phyloP scores from a whole-genome alignment of 176 grass and related monocot genomes.

The Oryza glumipatula region DNA sequence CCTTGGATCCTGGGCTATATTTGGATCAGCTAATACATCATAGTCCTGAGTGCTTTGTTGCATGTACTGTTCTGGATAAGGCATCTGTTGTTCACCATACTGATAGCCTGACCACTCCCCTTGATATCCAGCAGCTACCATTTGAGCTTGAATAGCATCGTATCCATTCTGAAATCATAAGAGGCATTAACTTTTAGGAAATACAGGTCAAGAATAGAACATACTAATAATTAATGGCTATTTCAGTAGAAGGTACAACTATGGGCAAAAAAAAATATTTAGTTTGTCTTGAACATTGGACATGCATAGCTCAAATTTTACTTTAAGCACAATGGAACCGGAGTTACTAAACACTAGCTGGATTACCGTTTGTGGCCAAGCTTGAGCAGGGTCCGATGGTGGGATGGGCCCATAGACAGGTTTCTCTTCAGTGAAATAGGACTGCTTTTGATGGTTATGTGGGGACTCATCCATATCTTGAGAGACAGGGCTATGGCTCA shows the following conservation, averaged over 20 bases:
- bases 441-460: conserved; percentile 58
- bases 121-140: conserved; percentile 77
- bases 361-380: conserved; percentile 84
- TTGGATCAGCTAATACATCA: conserved; percentile 62
- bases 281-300: not conserved
- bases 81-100: conserved; percentile 72
- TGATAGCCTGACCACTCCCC: conserved; percentile 77
- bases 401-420: conserved; percentile 85
- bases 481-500: conserved; percentile 75
- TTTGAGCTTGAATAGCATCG: conserved; percentile 86
- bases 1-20: conserved; percentile 59
- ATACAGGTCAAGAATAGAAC: not conserved
- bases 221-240: not conserved
- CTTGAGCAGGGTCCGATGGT: conserved; percentile 77
- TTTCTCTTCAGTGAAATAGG: conserved; percentile 68
- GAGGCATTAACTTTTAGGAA: conserved; percentile 21
- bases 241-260: conserved; percentile 14
- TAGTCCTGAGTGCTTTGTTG: conserved; percentile 72
- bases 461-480: conserved; percentile 91
- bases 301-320: conserved; percentile 21
- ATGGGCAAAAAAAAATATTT: not conserved
- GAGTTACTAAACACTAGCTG: conserved; percentile 25
- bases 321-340: not conserved
- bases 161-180: conserved; percentile 69
- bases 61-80: conserved; percentile 76